Base-by-base conservation (phyloP, 148 eudicot species). In the Limonium bicolor region DNA sequence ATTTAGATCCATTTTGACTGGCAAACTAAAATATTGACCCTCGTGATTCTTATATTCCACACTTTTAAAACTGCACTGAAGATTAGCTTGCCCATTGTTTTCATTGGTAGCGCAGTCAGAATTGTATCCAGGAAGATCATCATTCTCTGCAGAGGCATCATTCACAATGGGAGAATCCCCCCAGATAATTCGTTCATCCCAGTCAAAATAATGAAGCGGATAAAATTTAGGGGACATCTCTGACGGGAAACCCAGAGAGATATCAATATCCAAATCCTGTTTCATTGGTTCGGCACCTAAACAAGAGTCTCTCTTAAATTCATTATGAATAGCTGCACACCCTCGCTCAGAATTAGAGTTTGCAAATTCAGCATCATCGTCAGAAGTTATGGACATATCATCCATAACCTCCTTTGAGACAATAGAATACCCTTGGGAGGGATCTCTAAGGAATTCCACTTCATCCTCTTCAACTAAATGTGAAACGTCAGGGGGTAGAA, bases 131-230 rank as follows among this genome's bases (percentile, higher is more conserved):
- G 82, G 71, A 39, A 77, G 66, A 52, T 85, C 95, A 65, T 47
- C 71, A 67, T 80, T 73, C 55, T 69, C 93, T 20, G 61, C 64
- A 48, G 70, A 41, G 59, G 54, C 59, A 41, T 67, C 73, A 65
- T 60, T 68, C 18, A 62, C 45, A 15, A 54, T 20, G 53, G 95
- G 82, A 21, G 95, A 75, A 48, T 64, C 63, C 17, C 80, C 81
- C 95, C 93, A 90, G 27, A 90, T 67, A 51, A 90, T 90, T 58
- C 55, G 46, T 27, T 81, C 77, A 66, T 90, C 99, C 99, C 99
- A 90, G 58, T 81, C 81, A 46, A 74, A 74, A 63, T 85, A 95
- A 65, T 90, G 95, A 60, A 90, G 82, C 48, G 82, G 73, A 57
- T 70, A 68, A 51, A 72, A 73, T 41, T 71, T 64, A 40, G 63